Percentiles rank a stretch among this genome's conserved stretches.
These are phyloP conservation scores for Colletotrichum zoysiae DNA, from an alignment of 2,329 filamentous ascomycete genomes.

Conservation along the genomic window DNA sequence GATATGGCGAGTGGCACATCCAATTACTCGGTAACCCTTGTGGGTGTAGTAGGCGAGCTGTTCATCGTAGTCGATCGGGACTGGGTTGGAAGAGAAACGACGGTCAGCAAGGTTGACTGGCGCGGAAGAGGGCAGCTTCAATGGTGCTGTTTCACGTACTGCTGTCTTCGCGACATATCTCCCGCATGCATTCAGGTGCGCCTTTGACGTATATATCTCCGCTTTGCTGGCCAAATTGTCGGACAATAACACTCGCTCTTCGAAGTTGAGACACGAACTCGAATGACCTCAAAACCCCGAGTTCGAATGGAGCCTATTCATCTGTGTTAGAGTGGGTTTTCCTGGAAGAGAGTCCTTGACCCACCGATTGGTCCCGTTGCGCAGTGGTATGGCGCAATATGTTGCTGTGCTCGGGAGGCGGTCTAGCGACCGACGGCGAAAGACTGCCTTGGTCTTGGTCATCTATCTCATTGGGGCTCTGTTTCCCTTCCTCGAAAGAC, in stretches of 20 bases:
- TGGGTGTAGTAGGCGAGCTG: conserved; percentile 92
- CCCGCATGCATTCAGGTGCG: conserved; percentile 94
- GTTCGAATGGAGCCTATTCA: conserved; percentile 73
- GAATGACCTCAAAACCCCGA: conserved; percentile 91
- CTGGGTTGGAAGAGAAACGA: conserved; percentile 51
- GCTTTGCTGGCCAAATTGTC: conserved; percentile 86
- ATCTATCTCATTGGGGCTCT: conserved; percentile 72
- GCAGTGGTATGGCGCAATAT: conserved; percentile 44
- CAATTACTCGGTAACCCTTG: conserved; percentile 95
- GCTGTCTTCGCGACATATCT: conserved; percentile 87
- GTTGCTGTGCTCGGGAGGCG: conserved; percentile 66
- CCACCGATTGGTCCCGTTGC: conserved; percentile 47
- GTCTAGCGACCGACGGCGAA: conserved; percentile 89
- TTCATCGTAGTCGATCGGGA: conserved; percentile 91
- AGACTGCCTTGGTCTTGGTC: conserved; percentile 82
- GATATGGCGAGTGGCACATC: conserved; percentile 90
- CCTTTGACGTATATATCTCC: conserved; percentile 95
- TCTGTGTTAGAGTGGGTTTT: conserved; percentile 39
- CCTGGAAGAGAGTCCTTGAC: conserved; percentile 18
- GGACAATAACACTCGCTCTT: conserved; percentile 91
- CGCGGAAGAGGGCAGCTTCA: not conserved
- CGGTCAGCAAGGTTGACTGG: not conserved
- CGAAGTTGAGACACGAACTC: conserved; percentile 95
- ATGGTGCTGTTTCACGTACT: conserved; percentile 65
- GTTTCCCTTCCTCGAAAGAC: conserved; percentile 90